Conservation (phyloP, 495 filamentous ascomycete genomes). For the Clavariopsis aquatica region DNA sequence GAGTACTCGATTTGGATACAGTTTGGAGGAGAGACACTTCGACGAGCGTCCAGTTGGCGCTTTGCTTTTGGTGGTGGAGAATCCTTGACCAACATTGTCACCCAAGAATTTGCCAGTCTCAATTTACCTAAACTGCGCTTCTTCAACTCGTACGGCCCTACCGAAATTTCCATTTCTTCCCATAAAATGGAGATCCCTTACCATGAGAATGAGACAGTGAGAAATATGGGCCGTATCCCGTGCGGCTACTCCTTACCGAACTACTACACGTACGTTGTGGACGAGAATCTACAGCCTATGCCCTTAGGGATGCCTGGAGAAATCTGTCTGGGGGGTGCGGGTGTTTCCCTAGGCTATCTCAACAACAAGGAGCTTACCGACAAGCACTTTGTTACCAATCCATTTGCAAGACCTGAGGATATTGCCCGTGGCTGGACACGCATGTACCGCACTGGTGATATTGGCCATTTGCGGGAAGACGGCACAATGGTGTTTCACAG, state of each 20-base stretch:
- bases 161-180: background rate
- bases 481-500: background rate
- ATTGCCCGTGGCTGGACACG: background rate
- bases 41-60: background rate
- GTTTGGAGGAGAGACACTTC: background rate
- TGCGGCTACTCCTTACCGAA: background rate
- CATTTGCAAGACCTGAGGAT: background rate
- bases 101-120: background rate
- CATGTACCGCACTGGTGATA: conserved; percentile 13
- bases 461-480: background rate
- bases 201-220: background rate
- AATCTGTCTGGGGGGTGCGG: background rate
- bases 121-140: background rate
- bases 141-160: background rate
- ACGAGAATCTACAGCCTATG: background rate
- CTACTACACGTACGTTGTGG: background rate
- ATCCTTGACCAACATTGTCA: background rate
- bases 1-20: conserved; percentile 1
- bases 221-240: background rate
- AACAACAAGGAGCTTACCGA: conserved; percentile 1
- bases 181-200: background rate
- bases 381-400: background rate
- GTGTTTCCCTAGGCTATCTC: background rate
- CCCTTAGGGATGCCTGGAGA: background rate
- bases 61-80: background rate